Base-by-base conservation (phyloP, 2,329 filamentous ascomycete species). In the Verticillium isaacii region DNA sequence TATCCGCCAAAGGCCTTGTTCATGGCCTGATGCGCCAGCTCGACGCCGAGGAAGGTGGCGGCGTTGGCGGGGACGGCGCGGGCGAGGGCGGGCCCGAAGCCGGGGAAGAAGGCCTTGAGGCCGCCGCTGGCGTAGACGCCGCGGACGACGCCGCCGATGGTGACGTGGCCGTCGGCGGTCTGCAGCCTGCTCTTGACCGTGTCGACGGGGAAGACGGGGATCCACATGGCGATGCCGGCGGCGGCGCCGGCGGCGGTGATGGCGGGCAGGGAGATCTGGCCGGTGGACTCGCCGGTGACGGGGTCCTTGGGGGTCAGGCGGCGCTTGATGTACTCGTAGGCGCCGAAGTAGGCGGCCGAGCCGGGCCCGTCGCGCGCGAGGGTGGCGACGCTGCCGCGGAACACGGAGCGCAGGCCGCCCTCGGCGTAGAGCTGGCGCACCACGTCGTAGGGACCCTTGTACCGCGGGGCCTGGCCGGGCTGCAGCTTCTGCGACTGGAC, bases 171-270 rank as follows among this genome's bases (percentile, higher is more conserved):
- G 71, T 95, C 91, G 52, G 92, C 92, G 54, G 92, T 96, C 83
- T 99, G 95, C 73, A 99, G 79, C 41, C 93, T 84, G 66, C 89
- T 93, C 86, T 99, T 99, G 79, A 99, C 89, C 0, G 95, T 99
- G 73, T 99, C 95, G 66, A 99, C 85, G 25, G 95, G 95, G 85
- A 99, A 99, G 52, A 99, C 93, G 60, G 95, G 93, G 68, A 97
- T 95, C 95, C 95, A 99, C 95, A 99, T 99, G 65, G 95, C 95
- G 32, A 99, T 86, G 72, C 95, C 95, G 0, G 95, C 95, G 4
- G 89, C 91, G 65, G 91, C 95, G 69, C 95, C 95, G 2, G 95
- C 95, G 32, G 87, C 85, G 69, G 93, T 92, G 62, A 99, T 85
- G 12, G 95, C 95, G 2, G 86, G 80, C 65, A 99, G 81, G 70